Conservation (phyloP, 1,284 basidiomycete genomes). For the Pseudozyma thailandica region DNA sequence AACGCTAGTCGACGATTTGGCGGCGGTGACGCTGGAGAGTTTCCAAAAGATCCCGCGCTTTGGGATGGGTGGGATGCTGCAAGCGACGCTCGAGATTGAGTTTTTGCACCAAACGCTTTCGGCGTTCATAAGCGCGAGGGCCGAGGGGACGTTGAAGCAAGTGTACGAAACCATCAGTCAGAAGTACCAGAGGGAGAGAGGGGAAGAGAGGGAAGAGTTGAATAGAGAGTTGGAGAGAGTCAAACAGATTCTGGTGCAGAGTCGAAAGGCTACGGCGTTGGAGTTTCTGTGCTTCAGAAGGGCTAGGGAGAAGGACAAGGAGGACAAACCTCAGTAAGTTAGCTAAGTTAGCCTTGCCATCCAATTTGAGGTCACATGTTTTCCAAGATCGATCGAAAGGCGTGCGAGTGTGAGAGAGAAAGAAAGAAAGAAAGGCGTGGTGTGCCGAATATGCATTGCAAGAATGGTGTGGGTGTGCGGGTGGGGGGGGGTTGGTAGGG, state of each 20-base stretch:
- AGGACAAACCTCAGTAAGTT: not conserved
- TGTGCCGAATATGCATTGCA: conserved; percentile 4
- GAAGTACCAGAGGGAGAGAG: conserved; percentile 73
- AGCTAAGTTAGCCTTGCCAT: too few relatives aligned
- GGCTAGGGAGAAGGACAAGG: not conserved
- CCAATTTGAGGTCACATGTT: too few relatives aligned
- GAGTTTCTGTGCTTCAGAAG: conserved; percentile 82
- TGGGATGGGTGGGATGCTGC: conserved; percentile 97
- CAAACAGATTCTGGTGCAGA: conserved; percentile 86
- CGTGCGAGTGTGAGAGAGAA: too few relatives aligned
- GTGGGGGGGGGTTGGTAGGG: not conserved
- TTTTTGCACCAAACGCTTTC: conserved; percentile 96
- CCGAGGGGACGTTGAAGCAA: conserved; percentile 84
- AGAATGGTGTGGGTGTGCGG: not conserved
- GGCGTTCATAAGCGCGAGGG: conserved; percentile 82
- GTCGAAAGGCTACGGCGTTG: conserved; percentile 87
- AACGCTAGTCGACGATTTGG: conserved; percentile 83
- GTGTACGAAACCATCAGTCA: conserved; percentile 94
- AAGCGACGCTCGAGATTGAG: conserved; percentile 98
- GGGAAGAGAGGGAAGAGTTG: conserved; percentile 67
- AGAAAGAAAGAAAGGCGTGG: too few relatives aligned
- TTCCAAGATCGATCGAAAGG: too few relatives aligned
- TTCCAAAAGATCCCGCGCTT: conserved; percentile 88
- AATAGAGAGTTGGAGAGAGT: conserved; percentile 83
- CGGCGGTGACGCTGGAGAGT: conserved; percentile 81